Evolutionary conservation across 106 monocot genomes (phyloP).

Genomic region (Dendrobium huoshanense): DNA sequence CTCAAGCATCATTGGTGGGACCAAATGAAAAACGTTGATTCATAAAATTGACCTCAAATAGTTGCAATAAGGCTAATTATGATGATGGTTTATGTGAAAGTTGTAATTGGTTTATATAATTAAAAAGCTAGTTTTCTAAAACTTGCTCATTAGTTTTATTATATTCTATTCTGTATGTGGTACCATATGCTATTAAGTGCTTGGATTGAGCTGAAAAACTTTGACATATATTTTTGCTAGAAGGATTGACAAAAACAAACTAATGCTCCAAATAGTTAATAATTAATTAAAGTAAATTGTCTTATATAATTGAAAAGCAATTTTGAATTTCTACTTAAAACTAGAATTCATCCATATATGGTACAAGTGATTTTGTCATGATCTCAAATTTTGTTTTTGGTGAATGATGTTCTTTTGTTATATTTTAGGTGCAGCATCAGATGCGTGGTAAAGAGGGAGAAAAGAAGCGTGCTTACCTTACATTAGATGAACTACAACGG

Average conservation of each 20-base stretch:
- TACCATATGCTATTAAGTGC: background rate
- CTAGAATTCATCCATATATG: too few relatives aligned
- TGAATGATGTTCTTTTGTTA: background rate
- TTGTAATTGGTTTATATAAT: too few relatives aligned
- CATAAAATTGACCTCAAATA: too few relatives aligned
- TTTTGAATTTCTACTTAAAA: background rate
- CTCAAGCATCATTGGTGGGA: too few relatives aligned
- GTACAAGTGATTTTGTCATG: background rate
- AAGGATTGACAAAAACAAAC: background rate
- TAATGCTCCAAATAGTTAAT: background rate
- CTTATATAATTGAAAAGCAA: background rate
- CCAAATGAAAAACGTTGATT: too few relatives aligned
- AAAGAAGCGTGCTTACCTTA: slow-evolving; percentile 88
- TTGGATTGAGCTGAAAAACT: background rate
- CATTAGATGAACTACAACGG: slow-evolving; percentile 84
- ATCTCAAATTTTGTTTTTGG: background rate
- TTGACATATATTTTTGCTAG: background rate
- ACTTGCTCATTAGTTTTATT: background rate
- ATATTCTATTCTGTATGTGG: background rate
- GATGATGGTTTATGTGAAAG: too few relatives aligned
- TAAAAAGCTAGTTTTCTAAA: background rate
- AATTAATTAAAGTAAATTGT: background rate
- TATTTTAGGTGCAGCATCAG: slow-evolving; percentile 70
- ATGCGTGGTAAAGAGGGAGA: slow-evolving; percentile 87
- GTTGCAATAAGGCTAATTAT: too few relatives aligned